Base-by-base conservation (phyloP, 768 basidiomycete species). In the Leccinum truebloodii region DNA sequence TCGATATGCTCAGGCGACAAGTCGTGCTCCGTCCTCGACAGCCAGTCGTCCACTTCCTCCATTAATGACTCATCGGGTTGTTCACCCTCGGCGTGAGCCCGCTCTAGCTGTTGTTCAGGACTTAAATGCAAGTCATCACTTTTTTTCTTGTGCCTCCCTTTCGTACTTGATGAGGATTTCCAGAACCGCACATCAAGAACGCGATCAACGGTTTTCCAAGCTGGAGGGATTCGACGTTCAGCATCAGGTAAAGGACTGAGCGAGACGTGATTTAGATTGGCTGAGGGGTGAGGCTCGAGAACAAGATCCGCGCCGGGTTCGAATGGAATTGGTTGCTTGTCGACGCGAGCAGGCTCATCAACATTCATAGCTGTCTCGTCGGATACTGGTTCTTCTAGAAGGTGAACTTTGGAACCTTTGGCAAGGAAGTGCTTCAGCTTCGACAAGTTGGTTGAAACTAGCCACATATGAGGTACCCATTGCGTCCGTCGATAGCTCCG, bases 381-480 rank as follows among this genome's bases (percentile, higher is more conserved):
- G 3, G 69, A 63, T 41, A 78, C 76, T 26, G 82, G 76, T 58
- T 81, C 78, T 0, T 79, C 77, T 8, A 92, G 75, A 50, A 95
- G 77, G 39, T 86, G 79, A 14, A 94, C 82, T 68, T 83, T 86
- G 1, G 89, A 76, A 4, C 94, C 93, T 14, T 80, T 78, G 9
- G 72, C 65, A 41, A 95, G 77, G 75, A 96, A 98, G 70, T 91
- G 83, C 65, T 88, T 89, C 60, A 97, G 76, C 69, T 88, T 92
- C 12, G 73, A 69, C n/a, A 75, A 70, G 55, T 84, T 79, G n/a
- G 83, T 86, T 10, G 88, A 83, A 32, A 86, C 77, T 2, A 97
- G 78, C 94, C 94, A 98, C 79, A 89, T 86, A 67, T 98, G 95
- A 32, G 94, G 90, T 2, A 97, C 94, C 95, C 95, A 98, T 71